phyloP scores from a whole-genome alignment of 1,284 basidiomycete species.

The Melampsora americana region DNA sequence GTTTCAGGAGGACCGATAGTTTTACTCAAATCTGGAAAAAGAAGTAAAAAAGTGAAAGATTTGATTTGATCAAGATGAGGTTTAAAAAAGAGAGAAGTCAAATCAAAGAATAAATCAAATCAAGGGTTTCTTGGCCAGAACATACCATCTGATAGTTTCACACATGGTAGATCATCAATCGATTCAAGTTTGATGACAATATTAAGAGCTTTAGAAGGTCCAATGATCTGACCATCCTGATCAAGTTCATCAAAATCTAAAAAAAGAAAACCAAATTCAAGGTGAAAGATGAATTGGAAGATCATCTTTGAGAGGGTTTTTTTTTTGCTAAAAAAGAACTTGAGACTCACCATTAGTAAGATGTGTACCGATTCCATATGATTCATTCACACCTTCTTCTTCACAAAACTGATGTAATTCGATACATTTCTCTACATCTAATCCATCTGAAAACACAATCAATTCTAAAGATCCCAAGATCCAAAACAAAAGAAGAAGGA shows the following conservation, averaged over 20 bases:
- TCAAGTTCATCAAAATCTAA: background rate
- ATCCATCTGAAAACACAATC: constrained; percentile 76
- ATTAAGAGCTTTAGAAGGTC: constrained; percentile 28
- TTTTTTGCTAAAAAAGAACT: too few relatives aligned
- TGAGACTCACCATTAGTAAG: constrained; percentile 72
- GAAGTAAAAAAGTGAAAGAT: background rate
- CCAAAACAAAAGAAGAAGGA: background rate
- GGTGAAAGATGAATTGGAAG: background rate
- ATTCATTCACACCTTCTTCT: constrained; percentile 69
- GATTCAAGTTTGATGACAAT: constrained; percentile 73
- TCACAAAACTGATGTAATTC: constrained; percentile 69
- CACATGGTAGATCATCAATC: constrained; percentile 69
- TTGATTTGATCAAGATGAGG: background rate
- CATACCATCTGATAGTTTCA: constrained; percentile 80
- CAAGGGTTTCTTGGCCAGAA: background rate
- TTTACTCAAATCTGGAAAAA: background rate
- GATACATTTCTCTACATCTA: constrained; percentile 70
- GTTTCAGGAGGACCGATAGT: background rate
- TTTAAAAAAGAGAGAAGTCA: too few relatives aligned
- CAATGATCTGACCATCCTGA: background rate
- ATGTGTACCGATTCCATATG: constrained; percentile 87
- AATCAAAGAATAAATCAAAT: too few relatives aligned
- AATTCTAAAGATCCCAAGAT: constrained; percentile 58
- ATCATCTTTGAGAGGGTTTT: too few relatives aligned
- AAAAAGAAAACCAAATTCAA: background rate